Evolutionary conservation across 345 rosid genomes (phyloP).

Genomic region (Aquilaria yunnanensis): DNA sequence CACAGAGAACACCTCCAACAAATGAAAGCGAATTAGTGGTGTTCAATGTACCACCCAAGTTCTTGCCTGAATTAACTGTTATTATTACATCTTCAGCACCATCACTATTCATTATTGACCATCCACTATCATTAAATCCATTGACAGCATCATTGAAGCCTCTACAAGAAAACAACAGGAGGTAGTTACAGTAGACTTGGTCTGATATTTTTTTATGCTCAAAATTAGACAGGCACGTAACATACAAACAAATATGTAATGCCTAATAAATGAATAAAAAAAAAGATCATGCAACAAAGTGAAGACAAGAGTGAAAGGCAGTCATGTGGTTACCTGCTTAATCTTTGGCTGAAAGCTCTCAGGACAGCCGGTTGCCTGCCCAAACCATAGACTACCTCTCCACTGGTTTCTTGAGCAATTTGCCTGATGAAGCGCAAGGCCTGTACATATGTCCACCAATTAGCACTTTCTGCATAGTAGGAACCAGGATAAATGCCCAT

Average conservation of each 20-base stretch:
- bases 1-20: slow-evolving; percentile 94
- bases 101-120: slow-evolving; percentile 79
- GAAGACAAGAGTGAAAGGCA: background rate
- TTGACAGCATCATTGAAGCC: slow-evolving; percentile 94
- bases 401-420: slow-evolving; percentile 93
- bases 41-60: slow-evolving; percentile 34
- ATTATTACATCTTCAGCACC: slow-evolving; percentile 93
- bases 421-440: slow-evolving; percentile 81
- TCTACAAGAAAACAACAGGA: slow-evolving; percentile 29
- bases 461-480: background rate
- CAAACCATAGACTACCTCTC: slow-evolving; percentile 90
- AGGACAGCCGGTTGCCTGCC: slow-evolving; percentile 97
- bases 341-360: slow-evolving; percentile 89
- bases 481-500: background rate
- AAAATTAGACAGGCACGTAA: background rate
- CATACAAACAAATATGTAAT: background rate
- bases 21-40: slow-evolving; percentile 53
- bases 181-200: no score
- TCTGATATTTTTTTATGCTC: background rate
- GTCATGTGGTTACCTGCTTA: slow-evolving; percentile 63
- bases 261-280: background rate
- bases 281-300: background rate
- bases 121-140: slow-evolving; percentile 93
- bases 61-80: slow-evolving; percentile 72
- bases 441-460: slow-evolving; percentile 33